Evolutionary conservation across 192 early-diverging fungal genomes (phyloP).

Genomic region (Mortierella alpina): DNA sequence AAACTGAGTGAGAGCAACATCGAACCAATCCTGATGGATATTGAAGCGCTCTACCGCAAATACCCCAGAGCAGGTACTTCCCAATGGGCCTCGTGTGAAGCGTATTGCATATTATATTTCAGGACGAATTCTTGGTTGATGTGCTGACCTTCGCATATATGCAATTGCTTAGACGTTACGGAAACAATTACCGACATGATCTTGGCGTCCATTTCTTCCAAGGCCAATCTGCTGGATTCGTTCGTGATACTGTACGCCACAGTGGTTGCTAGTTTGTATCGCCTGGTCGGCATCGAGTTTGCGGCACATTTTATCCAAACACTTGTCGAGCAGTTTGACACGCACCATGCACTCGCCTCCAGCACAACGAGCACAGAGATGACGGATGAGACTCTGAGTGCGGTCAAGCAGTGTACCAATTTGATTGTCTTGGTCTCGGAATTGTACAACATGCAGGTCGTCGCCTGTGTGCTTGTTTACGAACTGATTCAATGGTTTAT

Average conservation of each 20-base stretch:
- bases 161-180: conserved; percentile 75
- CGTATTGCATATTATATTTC: not conserved
- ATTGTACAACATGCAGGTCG: conserved; percentile 90
- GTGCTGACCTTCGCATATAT: not conserved
- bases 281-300: conserved; percentile 88
- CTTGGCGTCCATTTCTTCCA: conserved; percentile 81
- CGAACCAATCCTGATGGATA: conserved; percentile 82
- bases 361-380: conserved; percentile 50
- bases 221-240: conserved; percentile 89
- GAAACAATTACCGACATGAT: conserved; percentile 83
- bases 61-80: conserved; percentile 69
- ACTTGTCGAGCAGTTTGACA: conserved; percentile 78
- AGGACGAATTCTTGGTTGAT: too few relatives aligned
- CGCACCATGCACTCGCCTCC: conserved; percentile 59
- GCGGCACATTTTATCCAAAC: conserved; percentile 81
- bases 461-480: conserved; percentile 88
- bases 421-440: conserved; percentile 83
- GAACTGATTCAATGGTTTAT: conserved; percentile 84
- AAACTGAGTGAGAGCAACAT: conserved; percentile 93
- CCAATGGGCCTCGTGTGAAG: not conserved
- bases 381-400: conserved; percentile 57
- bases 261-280: conserved; percentile 82
- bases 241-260: conserved; percentile 93
- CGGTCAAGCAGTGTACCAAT: conserved; percentile 82
- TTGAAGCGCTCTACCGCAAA: conserved; percentile 83